Evolutionary conservation across 257 asterid genomes (phyloP).

Genomic region (Lantana camara): DNA sequence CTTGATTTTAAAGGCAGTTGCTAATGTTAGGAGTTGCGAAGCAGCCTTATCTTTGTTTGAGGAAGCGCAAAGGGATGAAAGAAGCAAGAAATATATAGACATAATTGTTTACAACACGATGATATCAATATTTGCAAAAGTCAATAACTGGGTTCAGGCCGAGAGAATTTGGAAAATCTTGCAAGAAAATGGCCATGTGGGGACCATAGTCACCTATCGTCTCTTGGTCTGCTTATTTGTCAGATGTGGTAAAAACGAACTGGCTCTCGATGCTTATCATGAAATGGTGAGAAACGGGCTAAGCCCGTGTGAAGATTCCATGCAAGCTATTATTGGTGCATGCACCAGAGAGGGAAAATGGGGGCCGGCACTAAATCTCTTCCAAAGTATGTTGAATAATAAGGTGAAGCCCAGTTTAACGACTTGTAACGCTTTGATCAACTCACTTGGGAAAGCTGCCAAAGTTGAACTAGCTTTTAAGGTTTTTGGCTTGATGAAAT

Average conservation of each 20-base stretch:
- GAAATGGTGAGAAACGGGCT: constrained; percentile 75
- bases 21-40: constrained; percentile 46
- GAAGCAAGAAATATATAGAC: constrained; percentile 53
- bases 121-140: constrained; percentile 67
- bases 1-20: constrained; percentile 81
- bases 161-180: constrained; percentile 70
- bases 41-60: constrained; percentile 65
- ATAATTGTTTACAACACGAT: constrained; percentile 77
- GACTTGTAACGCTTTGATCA: constrained; percentile 75
- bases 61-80: constrained; percentile 49
- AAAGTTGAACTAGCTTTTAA: constrained; percentile 61
- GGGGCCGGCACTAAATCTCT: constrained; percentile 58
- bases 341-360: constrained; percentile 83
- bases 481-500: constrained; percentile 55
- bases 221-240: constrained; percentile 71
- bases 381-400: constrained; percentile 51
- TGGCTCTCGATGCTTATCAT: constrained; percentile 83
- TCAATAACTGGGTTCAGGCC: constrained; percentile 56
- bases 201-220: constrained; percentile 76
- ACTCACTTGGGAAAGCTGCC: constrained; percentile 73
- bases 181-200: constrained; percentile 45
- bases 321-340: constrained; percentile 93
- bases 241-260: constrained; percentile 75
- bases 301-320: constrained; percentile 55
- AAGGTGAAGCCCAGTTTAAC: constrained; percentile 63